A percentile compares a stretch with the other conserved stretches of the same genome.
Conservation (phyloP, 352 stramenopile genomes). For the Pythium rishiriense region DNA sequence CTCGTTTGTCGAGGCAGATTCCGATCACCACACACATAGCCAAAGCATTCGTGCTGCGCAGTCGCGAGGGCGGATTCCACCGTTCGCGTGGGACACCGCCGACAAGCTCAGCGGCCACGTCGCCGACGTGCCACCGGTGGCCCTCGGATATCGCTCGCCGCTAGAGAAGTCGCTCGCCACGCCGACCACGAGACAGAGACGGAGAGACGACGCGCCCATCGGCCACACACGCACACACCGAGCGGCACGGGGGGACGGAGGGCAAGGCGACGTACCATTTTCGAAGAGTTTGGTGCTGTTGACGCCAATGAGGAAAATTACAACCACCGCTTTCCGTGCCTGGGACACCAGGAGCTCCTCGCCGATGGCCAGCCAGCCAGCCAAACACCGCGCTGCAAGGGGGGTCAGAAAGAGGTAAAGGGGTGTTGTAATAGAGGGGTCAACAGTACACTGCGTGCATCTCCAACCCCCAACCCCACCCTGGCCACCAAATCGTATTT, state of each 20-base stretch:
- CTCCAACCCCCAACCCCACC: not conserved
- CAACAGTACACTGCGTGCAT: slow-evolving; percentile 11
- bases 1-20: too few relatives aligned
- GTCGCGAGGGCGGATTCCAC: too few relatives aligned
- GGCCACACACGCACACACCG: too few relatives aligned
- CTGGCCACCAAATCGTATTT: slow-evolving; percentile 11
- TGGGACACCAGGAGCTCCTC: slow-evolving; percentile 6
- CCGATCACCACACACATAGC: too few relatives aligned
- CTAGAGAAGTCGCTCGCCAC: too few relatives aligned
- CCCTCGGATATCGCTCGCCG: too few relatives aligned
- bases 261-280: slow-evolving; percentile 31
- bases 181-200: slow-evolving; percentile 20
- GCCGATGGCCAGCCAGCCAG: slow-evolving; percentile 22
- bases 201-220: not conserved
- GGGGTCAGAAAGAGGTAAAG: not conserved
- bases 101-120: too few relatives aligned
- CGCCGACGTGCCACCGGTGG: too few relatives aligned
- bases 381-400: not conserved
- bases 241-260: too few relatives aligned
- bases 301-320: slow-evolving; percentile 34
- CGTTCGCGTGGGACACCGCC: too few relatives aligned
- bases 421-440: not conserved
- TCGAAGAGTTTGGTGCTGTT: slow-evolving; percentile 35
- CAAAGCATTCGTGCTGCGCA: too few relatives aligned
- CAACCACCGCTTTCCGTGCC: slow-evolving; percentile 25